A percentile compares a stretch with the other conserved stretches of the same genome.
Evolutionary conservation across 2,329 filamentous ascomycete species (phyloP).

Genomic region (Colletotrichum brevisporum): DNA sequence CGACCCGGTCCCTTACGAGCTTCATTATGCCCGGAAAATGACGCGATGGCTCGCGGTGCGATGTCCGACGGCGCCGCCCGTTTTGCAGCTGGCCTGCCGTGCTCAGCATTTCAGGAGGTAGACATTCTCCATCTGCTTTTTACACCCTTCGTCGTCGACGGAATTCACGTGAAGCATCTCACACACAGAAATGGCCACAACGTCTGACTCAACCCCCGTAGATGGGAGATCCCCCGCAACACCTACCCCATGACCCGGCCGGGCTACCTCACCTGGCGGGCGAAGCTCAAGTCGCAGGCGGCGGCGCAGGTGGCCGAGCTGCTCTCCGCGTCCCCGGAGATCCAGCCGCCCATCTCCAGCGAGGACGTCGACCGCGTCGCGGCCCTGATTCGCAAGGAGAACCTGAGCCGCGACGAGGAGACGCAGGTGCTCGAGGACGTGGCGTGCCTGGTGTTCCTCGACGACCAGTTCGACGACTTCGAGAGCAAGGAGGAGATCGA

Average conservation of each 20-base stretch:
- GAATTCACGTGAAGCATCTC: constrained; percentile 3
- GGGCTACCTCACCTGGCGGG: constrained; percentile 86
- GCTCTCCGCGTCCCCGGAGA: constrained; percentile 53
- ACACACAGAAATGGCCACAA: neutral
- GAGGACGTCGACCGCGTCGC: constrained; percentile 75
- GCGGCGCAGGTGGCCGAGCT: constrained; percentile 69
- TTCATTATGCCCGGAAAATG: constrained; percentile 87
- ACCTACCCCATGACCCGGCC: constrained; percentile 80
- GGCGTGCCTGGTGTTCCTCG: constrained; percentile 88
- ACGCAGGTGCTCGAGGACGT: constrained; percentile 87
- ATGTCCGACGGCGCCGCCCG: constrained; percentile 72
- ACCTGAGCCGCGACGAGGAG: constrained; percentile 71
- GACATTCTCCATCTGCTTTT: constrained; percentile 7
- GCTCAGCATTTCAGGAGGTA: constrained; percentile 86
- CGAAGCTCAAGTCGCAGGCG: constrained; percentile 78
- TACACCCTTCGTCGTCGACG: neutral
- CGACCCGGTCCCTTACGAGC: constrained; percentile 76
- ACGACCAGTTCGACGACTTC: constrained; percentile 88
- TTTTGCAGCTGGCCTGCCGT: constrained; percentile 81
- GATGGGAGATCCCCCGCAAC: constrained; percentile 84
- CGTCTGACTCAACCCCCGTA: constrained; percentile 43
- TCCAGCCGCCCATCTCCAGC: constrained; percentile 54
- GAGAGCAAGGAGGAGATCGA: constrained; percentile 75
- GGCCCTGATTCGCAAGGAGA: constrained; percentile 84
- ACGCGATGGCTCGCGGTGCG: constrained; percentile 77